Base-by-base conservation (phyloP, 164 flowering plant species). In the Piper betle region DNA sequence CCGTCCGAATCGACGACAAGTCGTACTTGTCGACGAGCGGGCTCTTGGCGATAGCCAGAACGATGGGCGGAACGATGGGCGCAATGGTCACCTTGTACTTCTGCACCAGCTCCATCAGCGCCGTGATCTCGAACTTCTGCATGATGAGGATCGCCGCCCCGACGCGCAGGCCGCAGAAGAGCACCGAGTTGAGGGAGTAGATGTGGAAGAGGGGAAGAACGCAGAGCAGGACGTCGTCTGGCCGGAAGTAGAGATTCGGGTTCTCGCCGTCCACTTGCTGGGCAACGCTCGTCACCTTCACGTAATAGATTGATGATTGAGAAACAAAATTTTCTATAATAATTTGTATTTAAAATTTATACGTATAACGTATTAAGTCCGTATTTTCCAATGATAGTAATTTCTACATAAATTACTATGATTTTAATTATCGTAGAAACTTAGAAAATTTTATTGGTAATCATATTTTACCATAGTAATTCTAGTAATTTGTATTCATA, bases 221-320 rank as follows among this genome's bases (percentile, higher is more conserved):
- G 52, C 98, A 92, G 8, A 89, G 64, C 54, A 89, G 38, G 53
- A 92, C 98, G 63, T 92, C 98, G 8, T 83, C 84, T 1, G 66
- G 68, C 37, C 73, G 66, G 42, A 83, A 62, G 39, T 86, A 80
- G 56, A 89, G 64, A 40, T 89, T 87, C 0, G 98, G 98, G 54
- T 92, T 92, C 17, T 92, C 98, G 2, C 98, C 98, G 52, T 87
- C 98, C 0, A 89, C 97, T 52, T 87, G 96, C 64, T 92, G 98
- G 0, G 96, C 97, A 11, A 87, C 87, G 65, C 91, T 86, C 0
- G 98, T 87, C 4, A 92, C n/a, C n/a, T n/a, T n/a, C n/a, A n/a
- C n/a, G n/a, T n/a, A n/a, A n/a, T n/a, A n/a, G n/a, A n/a, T n/a
- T n/a, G n/a, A n/a, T n/a, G n/a, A n/a, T n/a, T n/a, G n/a, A n/a